Evolutionary conservation across 345 rosid species (phyloP).

Genomic region (Murraya paniculata): DNA sequence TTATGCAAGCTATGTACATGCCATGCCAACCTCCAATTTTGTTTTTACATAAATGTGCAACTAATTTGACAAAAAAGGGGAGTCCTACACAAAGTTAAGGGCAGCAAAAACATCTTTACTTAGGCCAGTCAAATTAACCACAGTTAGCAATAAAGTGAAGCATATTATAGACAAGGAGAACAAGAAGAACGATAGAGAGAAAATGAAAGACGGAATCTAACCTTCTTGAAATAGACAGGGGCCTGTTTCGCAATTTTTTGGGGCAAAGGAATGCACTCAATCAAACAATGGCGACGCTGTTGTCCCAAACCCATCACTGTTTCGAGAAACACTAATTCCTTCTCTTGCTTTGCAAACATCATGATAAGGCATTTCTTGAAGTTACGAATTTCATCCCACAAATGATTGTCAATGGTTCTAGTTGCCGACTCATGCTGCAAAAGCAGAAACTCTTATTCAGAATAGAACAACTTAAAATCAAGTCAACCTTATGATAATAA

Average conservation of each 20-base stretch:
- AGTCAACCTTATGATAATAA: neutral
- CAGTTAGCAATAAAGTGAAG: neutral
- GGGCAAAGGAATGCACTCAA: slow-evolving; percentile 85
- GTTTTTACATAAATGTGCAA: neutral
- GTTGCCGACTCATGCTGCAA: slow-evolving; percentile 39
- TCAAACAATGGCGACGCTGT: slow-evolving; percentile 83
- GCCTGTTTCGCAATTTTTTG: slow-evolving; percentile 69
- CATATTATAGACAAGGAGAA: slow-evolving; percentile 6
- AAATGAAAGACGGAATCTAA: slow-evolving; percentile 14
- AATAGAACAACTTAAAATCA: neutral
- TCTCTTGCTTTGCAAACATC: slow-evolving; percentile 91
- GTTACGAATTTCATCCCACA: slow-evolving; percentile 92
- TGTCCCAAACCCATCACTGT: slow-evolving; percentile 83
- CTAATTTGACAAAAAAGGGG: neutral
- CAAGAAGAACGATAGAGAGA: neutral
- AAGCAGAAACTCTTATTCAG: neutral
- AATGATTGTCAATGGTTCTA: slow-evolving; percentile 68
- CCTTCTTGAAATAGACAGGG: slow-evolving; percentile 89
- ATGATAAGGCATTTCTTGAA: slow-evolving; percentile 92
- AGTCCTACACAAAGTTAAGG: neutral
- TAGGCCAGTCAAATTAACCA: neutral
- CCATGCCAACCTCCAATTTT: neutral
- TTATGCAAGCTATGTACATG: neutral
- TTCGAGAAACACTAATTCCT: slow-evolving; percentile 81
- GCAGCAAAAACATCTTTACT: neutral